These are phyloP conservation scores for Fusarium xyrophilum DNA, from an alignment of 2,329 filamentous ascomycete genomes.

Conservation along the genomic window DNA sequence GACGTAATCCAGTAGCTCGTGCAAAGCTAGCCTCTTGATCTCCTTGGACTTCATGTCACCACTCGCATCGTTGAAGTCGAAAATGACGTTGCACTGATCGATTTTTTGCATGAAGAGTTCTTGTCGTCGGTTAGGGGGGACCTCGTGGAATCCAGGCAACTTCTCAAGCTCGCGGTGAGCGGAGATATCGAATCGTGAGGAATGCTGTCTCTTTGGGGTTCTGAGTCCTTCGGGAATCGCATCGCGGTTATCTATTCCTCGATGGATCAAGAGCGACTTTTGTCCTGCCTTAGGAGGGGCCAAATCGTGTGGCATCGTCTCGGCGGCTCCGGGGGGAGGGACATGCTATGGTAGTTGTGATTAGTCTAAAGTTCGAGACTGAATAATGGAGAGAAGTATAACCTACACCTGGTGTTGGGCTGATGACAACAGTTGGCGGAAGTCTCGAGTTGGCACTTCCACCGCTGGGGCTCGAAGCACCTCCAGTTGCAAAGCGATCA, in stretches of 20 bases:
- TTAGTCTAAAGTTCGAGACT: slow-evolving; percentile 14
- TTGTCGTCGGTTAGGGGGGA: slow-evolving; percentile 90
- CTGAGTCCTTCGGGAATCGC: slow-evolving; percentile 87
- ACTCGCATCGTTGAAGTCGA: slow-evolving; percentile 98
- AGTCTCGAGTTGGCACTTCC: slow-evolving; percentile 51
- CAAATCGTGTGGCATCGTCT: slow-evolving; percentile 98
- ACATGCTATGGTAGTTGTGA: slow-evolving; percentile 65
- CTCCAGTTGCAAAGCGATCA: slow-evolving; percentile 53
- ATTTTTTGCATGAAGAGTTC: slow-evolving; percentile 99
- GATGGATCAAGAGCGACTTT: slow-evolving; percentile 88
- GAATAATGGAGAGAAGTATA: slow-evolving; percentile 16
- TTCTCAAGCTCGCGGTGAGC: slow-evolving; percentile 97
- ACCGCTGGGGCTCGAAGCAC: slow-evolving; percentile 49
- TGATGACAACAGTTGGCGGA: slow-evolving; percentile 91
- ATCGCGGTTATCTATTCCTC: slow-evolving; percentile 88
- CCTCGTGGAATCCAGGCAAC: slow-evolving; percentile 96
- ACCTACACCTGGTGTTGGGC: slow-evolving; percentile 88
- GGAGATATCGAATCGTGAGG: slow-evolving; percentile 96
- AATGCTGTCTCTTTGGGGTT: slow-evolving; percentile 96
- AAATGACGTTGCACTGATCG: slow-evolving; percentile 99
- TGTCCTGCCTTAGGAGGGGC: slow-evolving; percentile 90
- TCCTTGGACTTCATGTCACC: slow-evolving; percentile 99
- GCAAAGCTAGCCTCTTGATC: slow-evolving; percentile 94
- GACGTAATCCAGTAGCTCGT: slow-evolving; percentile 96
- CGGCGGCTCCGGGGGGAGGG: slow-evolving; percentile 88